These are phyloP conservation scores for Starmerella powellii DNA, from an alignment of 805 yeast species.

Conservation along the genomic window DNA sequence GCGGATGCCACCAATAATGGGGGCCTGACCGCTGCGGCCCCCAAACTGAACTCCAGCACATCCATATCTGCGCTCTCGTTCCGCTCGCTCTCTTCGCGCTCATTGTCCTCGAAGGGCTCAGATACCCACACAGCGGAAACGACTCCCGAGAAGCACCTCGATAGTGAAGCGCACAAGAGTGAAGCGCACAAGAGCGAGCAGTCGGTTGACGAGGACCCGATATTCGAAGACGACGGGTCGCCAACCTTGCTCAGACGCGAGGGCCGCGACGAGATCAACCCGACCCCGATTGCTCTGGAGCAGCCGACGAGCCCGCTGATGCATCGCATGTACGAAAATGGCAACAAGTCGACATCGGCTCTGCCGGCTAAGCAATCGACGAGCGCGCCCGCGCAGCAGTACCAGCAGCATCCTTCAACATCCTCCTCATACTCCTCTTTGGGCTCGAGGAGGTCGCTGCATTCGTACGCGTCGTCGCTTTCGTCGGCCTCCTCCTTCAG, in stretches of 20 bases:
- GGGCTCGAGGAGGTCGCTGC: slow-evolving; percentile 12
- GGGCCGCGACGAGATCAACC: not conserved
- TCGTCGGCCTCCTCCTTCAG: slow-evolving; percentile 15
- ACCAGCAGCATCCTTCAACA: slow-evolving; percentile 10
- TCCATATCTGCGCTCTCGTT: slow-evolving; percentile 21
- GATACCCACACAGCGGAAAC: not conserved
- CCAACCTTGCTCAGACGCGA: slow-evolving; percentile 4
- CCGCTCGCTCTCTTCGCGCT: slow-evolving; percentile 9
- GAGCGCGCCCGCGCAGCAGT: not conserved
- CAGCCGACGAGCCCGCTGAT: slow-evolving; percentile 2
- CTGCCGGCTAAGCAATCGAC: not conserved
- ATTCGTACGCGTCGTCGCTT: slow-evolving; percentile 11
- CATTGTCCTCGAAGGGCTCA: no score
- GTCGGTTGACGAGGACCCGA: no score
- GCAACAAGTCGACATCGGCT: slow-evolving; percentile 14
- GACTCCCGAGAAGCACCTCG: not conserved
- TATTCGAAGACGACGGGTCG: not conserved
- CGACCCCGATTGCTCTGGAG: not conserved
- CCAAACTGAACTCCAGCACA: slow-evolving; percentile 12
- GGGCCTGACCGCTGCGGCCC: slow-evolving; percentile 15
- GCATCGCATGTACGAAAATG: slow-evolving; percentile 9
- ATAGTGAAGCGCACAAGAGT: not conserved
- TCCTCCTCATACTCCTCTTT: slow-evolving; percentile 18
- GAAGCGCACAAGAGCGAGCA: no score
- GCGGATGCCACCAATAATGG: slow-evolving; percentile 7